Conservation (phyloP, 2,329 filamentous ascomycete species). For the Cladophialophora chaetospira region DNA sequence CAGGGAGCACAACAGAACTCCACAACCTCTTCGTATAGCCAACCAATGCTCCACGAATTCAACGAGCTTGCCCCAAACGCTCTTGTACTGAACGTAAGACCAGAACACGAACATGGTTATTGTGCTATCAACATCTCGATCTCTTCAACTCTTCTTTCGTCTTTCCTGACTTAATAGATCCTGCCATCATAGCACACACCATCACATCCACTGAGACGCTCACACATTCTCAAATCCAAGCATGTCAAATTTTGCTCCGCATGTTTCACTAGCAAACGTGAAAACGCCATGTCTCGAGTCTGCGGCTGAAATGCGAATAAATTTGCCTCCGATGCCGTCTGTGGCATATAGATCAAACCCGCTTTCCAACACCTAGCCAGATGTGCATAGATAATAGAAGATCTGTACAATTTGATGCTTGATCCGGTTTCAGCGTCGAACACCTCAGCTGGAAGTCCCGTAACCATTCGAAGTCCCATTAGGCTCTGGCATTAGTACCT, state of each 20-base stretch:
- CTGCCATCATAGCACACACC: background rate
- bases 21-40: no score
- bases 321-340: background rate
- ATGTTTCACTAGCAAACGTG: background rate
- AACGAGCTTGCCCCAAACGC: no score
- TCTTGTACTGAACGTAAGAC: no score
- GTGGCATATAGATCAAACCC: background rate
- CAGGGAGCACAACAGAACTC: no score
- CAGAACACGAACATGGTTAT: no score
- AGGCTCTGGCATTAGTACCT: constrained; percentile 30
- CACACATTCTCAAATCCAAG: background rate
- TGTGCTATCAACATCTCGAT: no score
- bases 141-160: no score
- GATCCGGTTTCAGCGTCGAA: background rate
- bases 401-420: background rate
- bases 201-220: background rate
- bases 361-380: background rate
- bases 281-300: no score
- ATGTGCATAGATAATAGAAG: background rate
- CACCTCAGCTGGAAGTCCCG: constrained; percentile 21
- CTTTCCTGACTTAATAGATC: background rate
- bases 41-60: no score
- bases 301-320: background rate
- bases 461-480: constrained; percentile 29
- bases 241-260: background rate